Evolutionary conservation across 192 early-diverging fungal genomes (phyloP).

Genomic region (Funneliformis geosporum): DNA sequence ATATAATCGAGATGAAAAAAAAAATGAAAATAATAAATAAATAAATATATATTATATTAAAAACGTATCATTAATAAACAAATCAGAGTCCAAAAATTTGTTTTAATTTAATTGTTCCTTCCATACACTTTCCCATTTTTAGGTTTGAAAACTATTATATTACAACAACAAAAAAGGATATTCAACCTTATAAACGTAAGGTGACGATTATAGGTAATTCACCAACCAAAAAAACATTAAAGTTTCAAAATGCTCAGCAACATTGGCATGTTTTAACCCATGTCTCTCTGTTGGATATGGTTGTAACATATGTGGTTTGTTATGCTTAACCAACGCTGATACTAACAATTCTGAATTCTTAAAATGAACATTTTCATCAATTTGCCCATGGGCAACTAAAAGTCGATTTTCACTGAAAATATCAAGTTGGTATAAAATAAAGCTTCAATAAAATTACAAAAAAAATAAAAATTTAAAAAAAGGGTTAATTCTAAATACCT

Average conservation of each 20-base stretch:
- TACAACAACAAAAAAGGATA: too few species aligned
- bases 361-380: constrained; percentile 81
- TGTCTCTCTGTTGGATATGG: constrained; percentile 77
- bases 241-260: constrained; percentile 79
- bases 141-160: too few species aligned
- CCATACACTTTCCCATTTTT: too few species aligned
- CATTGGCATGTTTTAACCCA: constrained; percentile 62
- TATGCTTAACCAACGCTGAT: constrained; percentile 48
- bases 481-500: constrained; percentile 41
- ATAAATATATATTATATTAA: too few species aligned
- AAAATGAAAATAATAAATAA: too few species aligned
- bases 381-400: constrained; percentile 69
- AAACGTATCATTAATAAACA: too few species aligned
- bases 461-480: neutral
- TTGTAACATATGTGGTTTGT: constrained; percentile 65
- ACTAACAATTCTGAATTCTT: constrained; percentile 61
- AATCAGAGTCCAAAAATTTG: too few species aligned
- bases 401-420: constrained; percentile 54
- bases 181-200: too few species aligned
- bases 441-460: neutral
- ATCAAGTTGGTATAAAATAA: constrained; percentile 7
- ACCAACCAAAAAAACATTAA: constrained; percentile 64
- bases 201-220: constrained; percentile 48
- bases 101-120: too few species aligned
- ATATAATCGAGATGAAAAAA: too few species aligned